Evolutionary conservation across 2,329 filamentous ascomycete species (phyloP), one percentile per base, ranked within the genome.

Genomic region (Blumeriella jaapii): DNA sequence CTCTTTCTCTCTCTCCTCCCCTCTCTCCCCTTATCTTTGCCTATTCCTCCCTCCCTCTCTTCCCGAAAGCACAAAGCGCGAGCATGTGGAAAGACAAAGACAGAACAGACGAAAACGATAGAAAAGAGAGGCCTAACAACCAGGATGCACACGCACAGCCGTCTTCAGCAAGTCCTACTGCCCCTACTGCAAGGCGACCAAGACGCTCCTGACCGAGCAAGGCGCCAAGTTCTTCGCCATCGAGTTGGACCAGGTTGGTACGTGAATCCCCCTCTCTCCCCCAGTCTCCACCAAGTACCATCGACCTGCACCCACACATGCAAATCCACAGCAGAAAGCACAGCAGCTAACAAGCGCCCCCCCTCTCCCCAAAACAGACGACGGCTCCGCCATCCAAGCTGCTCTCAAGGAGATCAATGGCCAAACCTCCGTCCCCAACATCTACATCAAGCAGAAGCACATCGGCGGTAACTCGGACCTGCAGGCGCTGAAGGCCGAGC

Each of bases 111-210:
- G n/a, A n/a, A n/a, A n/a, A n/a, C n/a, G n/a, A n/a, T n/a, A n/a
- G n/a, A n/a, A n/a, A n/a, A n/a, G n/a, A n/a, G 3, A 12, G 17
- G 29, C 28, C 38, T 46, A 44, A 45, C 18, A n/a, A n/a, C n/a
- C n/a, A n/a, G n/a, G n/a, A n/a, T 29, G 19, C 19, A 10, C 19
- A 13, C 19, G 25, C 13, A 12, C 25, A 83, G 82, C 91, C 53
- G 83, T 98, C 59, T 98, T 98, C 72, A 87, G 81, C 63, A 98
- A 98, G 69, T 84, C 80, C 11, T 94, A 85, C 67, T 98, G 91
- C 73, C 86, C 87, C 9, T 93, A 93, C 73, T 96, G 89, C 71
- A 69, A 64, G 39, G 68, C 77, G 41, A 76, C 80, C 50, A 96
- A 96, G 76, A 55, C 68, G 38, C 68, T 84, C 32, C 67, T 98